Conservation (phyloP, 2,329 filamentous ascomycete genomes). For the Penicillium italicum region DNA sequence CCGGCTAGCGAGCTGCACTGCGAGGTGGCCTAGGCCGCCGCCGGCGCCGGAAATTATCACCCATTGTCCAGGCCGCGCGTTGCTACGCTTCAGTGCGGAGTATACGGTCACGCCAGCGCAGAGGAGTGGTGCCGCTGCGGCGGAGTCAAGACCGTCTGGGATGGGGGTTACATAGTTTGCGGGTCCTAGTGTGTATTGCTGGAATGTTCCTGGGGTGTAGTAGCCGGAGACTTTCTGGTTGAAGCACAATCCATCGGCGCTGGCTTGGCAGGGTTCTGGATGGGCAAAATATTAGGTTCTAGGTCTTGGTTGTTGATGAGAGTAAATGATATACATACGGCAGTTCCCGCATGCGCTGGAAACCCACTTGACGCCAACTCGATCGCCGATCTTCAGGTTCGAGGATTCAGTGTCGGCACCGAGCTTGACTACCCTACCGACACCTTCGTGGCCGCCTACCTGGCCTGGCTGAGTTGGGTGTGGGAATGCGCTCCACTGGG, state of each 20-base stretch:
- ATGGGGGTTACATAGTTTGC: constrained; percentile 69
- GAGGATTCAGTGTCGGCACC: constrained; percentile 57
- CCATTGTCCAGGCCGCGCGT: constrained; percentile 57
- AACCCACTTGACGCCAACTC: constrained; percentile 68
- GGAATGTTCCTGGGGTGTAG: constrained; percentile 68
- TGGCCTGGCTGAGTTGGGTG: constrained; percentile 58
- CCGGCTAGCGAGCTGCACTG: constrained; percentile 56
- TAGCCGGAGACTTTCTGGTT: constrained; percentile 62
- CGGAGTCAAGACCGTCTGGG: constrained; percentile 58
- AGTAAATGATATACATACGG: constrained; percentile 30
- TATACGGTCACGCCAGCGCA: constrained; percentile 69
- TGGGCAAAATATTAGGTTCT: background rate
- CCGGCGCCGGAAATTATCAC: constrained; percentile 60
- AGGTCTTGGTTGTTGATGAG: background rate
- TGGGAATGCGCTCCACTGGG: constrained; percentile 55
- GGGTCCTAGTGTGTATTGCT: constrained; percentile 63
- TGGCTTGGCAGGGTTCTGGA: constrained; percentile 50
- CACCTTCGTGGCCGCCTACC: constrained; percentile 67
- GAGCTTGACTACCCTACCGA: constrained; percentile 62
- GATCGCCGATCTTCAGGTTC: constrained; percentile 59
- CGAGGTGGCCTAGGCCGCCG: constrained; percentile 63
- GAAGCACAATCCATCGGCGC: constrained; percentile 54
- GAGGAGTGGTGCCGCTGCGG: constrained; percentile 62
- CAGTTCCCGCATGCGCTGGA: constrained; percentile 54
- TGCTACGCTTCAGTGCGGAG: constrained; percentile 59